Percentiles rank a stretch among this genome's conserved stretches.
Evolutionary conservation across 306 rosid genomes (phyloP).

Genomic region (Cicer yamashitae): DNA sequence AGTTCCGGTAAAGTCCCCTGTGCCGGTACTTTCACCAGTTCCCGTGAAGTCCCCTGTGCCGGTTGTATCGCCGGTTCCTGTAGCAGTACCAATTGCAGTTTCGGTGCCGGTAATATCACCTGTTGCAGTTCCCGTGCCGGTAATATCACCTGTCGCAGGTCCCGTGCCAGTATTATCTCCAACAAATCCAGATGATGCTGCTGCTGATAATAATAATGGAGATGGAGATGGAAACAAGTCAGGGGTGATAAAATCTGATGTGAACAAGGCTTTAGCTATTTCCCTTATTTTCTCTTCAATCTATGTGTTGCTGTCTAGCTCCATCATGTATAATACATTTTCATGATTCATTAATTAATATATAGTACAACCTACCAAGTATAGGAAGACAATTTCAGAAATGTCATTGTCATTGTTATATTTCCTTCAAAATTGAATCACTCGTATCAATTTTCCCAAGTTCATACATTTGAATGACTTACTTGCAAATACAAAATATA

Average conservation of each 20-base stretch:
- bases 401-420: not conserved
- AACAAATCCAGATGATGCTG: not conserved
- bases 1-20: not conserved
- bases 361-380: not conserved
- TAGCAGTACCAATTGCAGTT: not conserved
- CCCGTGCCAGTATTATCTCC: not conserved
- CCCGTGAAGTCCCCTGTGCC: conserved; percentile 7
- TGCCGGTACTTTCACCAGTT: not conserved
- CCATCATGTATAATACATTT: not conserved
- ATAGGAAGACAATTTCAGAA: not conserved
- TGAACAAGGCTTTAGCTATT: conserved; percentile 8
- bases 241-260: conserved; percentile 4
- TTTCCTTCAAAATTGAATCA: not conserved
- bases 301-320: not conserved
- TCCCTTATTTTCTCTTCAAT: conserved; percentile 8
- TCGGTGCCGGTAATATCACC: conserved; percentile 9
- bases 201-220: not conserved
- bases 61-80: not conserved
- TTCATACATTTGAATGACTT: not conserved
- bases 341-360: not conserved
- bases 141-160: not conserved
- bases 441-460: not conserved
- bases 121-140: not conserved
- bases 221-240: not conserved
- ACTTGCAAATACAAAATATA: not conserved